A percentile compares a stretch with the other conserved stretches of the same genome.
These are phyloP conservation scores for Corchorus olitorius DNA, from an alignment of 345 rosid species.

Conservation along the genomic window DNA sequence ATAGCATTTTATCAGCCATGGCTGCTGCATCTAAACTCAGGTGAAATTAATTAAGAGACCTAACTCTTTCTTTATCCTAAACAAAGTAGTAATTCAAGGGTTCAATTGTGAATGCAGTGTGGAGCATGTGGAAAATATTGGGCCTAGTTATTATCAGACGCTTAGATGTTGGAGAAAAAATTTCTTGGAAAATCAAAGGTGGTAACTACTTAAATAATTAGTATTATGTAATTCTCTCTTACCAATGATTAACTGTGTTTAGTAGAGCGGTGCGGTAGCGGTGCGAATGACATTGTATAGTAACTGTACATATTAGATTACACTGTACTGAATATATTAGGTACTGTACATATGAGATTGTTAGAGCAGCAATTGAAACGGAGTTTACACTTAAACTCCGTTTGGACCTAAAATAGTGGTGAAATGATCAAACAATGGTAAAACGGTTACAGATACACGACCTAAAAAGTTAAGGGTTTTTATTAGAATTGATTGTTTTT, in stretches of 20 bases:
- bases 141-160: conserved; percentile 77
- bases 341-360: no score
- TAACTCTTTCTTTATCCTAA: background rate
- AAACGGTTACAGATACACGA: no score
- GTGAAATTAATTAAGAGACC: conserved; percentile 27
- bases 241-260: background rate
- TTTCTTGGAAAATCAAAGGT: conserved; percentile 69
- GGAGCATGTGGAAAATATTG: conserved; percentile 87
- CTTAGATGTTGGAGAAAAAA: conserved; percentile 73
- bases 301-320: no score
- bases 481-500: background rate
- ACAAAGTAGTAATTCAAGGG: background rate
- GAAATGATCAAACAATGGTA: no score
- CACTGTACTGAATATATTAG: no score
- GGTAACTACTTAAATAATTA: conserved; percentile 22
- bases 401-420: no score
- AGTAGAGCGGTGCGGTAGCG: no score
- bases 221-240: conserved; percentile 21
- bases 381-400: no score
- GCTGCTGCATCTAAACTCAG: conserved; percentile 73
- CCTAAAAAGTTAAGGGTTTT: no score
- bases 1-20: conserved; percentile 77
- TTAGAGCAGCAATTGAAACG: no score
- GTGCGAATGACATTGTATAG: no score
- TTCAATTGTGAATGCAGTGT: conserved; percentile 44